Evolutionary conservation across 2,329 filamentous ascomycete genomes (phyloP), one percentile per base, ranked within the genome.

Genomic region (Monilinia vaccinii-corymbosi): DNA sequence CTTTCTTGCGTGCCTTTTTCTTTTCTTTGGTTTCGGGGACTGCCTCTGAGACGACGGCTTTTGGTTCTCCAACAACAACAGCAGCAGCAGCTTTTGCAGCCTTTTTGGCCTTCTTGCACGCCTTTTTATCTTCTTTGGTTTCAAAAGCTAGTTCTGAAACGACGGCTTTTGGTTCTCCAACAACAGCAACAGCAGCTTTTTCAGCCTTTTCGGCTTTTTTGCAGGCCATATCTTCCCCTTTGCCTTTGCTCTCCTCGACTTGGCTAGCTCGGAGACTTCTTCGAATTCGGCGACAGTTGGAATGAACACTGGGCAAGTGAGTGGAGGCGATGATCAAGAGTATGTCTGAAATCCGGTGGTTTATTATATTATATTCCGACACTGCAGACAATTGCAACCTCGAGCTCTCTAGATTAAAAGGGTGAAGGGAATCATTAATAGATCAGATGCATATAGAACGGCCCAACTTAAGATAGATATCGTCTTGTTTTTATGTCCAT

Each of bases 1-100:
- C 44, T 36, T 63, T 63, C 49, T 60, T 50, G 21, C 57, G 25
- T 9, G 59, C 53, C 51, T 46, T 32, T 21, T 34, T 56, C 42
- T 56, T 44, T 28, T 49, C 46, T 40, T 50, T 51, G 7, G 34
- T 38, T 58, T 38, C 48, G 14, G 25, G 18, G n/a, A 9, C 16
- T 18, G 34, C 21, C 21, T 53, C 21, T 7, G 25, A 10, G 18
- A 53, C 25, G 7, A 14, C 36, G 11, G 23, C 23, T 9, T 23
- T 34, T 31, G 47, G n/a, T 21, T 49, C 25, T 10, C 21, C 40
- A 42, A 42, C n/a, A 8, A 42, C 40, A 42, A 18, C 9, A 18
- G 40, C n/a, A 8, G 21, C 40, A 42, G 40, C 9, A 18, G 40
- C 40, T 21, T 21, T 42, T 9, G n/a, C 40, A 2, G 16, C 36